Percentiles rank a stretch among this genome's conserved stretches.
These are phyloP conservation scores for Zygnema cylindricum DNA, from an alignment of 139 green algal species.

Conservation along the genomic window DNA sequence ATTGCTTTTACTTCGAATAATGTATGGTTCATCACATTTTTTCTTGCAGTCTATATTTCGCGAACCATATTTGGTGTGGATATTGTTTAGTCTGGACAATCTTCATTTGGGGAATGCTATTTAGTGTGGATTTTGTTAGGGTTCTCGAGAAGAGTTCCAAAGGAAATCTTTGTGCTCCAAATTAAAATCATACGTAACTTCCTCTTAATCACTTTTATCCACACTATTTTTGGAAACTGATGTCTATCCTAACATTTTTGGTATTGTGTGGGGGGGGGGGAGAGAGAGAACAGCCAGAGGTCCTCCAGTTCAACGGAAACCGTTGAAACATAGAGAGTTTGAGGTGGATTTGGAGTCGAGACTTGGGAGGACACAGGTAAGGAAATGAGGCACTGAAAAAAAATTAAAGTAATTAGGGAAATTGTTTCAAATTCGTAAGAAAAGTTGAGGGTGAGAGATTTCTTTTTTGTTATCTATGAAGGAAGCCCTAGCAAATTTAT, in stretches of 20 bases:
- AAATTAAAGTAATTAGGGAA: neutral
- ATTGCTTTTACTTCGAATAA: too few relatives aligned
- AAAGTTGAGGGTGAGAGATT: neutral
- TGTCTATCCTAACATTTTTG: too few relatives aligned
- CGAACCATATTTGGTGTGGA: too few relatives aligned
- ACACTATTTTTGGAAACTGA: neutral
- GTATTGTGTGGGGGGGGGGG: neutral
- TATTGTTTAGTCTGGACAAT: too few relatives aligned
- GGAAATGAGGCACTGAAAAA: neutral
- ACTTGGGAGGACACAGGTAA: slow-evolving; percentile 55
- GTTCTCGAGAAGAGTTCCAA: too few relatives aligned
- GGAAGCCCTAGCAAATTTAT: too few relatives aligned
- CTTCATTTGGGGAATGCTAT: too few relatives aligned
- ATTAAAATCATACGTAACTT: neutral
- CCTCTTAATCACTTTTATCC: neutral
- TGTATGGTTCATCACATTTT: too few relatives aligned
- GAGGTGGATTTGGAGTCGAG: slow-evolving; percentile 43
- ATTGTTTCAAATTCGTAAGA: neutral
- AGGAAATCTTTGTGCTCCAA: neutral
- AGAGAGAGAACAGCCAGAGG: neutral
- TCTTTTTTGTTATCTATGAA: too few relatives aligned
- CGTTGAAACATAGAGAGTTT: slow-evolving; percentile 53
- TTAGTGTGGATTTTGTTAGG: too few relatives aligned
- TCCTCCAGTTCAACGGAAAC: slow-evolving; percentile 46
- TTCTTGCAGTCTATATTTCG: too few relatives aligned